Evolutionary conservation across 2,329 filamentous ascomycete genomes (phyloP).

Genomic region (Claviceps sp.): DNA sequence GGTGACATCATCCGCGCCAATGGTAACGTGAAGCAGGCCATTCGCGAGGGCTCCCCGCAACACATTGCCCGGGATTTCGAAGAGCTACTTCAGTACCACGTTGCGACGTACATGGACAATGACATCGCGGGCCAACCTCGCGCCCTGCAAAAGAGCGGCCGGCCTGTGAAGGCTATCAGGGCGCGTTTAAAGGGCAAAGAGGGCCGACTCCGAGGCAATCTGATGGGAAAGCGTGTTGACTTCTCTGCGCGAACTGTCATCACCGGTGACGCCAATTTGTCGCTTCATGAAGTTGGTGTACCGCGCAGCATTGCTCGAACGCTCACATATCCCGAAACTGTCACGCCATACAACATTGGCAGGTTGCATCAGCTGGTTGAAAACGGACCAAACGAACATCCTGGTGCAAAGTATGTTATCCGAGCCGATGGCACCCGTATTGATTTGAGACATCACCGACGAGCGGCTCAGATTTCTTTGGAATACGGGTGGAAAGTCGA

Average conservation of each 20-base stretch:
- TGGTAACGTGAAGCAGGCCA: slow-evolving; percentile 81
- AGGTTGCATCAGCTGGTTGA: slow-evolving; percentile 80
- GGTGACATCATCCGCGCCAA: slow-evolving; percentile 98
- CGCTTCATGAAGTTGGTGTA: slow-evolving; percentile 92
- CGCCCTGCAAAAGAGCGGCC: slow-evolving; percentile 90
- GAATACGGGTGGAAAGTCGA: slow-evolving; percentile 99
- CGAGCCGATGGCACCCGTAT: slow-evolving; percentile 87
- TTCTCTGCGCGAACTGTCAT: slow-evolving; percentile 99
- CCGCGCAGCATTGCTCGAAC: slow-evolving; percentile 86
- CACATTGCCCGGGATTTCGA: slow-evolving; percentile 90
- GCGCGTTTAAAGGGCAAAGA: slow-evolving; percentile 98
- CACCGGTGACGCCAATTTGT: slow-evolving; percentile 93
- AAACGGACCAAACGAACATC: slow-evolving; percentile 89
- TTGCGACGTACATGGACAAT: slow-evolving; percentile 99
- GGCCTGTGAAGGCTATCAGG: slow-evolving; percentile 92
- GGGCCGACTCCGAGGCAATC: slow-evolving; percentile 88
- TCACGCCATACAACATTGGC: slow-evolving; percentile 94
- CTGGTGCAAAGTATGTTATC: slow-evolving; percentile 93
- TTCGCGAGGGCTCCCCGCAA: slow-evolving; percentile 79
- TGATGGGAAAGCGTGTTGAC: slow-evolving; percentile 99
- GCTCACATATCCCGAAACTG: slow-evolving; percentile 90
- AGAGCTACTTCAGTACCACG: slow-evolving; percentile 86
- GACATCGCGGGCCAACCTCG: slow-evolving; percentile 93
- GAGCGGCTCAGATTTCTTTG: slow-evolving; percentile 70
- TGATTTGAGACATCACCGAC: slow-evolving; percentile 85